Evolutionary conservation across 2,329 filamentous ascomycete species (phyloP).

Genomic region (Didymella segeticola): DNA sequence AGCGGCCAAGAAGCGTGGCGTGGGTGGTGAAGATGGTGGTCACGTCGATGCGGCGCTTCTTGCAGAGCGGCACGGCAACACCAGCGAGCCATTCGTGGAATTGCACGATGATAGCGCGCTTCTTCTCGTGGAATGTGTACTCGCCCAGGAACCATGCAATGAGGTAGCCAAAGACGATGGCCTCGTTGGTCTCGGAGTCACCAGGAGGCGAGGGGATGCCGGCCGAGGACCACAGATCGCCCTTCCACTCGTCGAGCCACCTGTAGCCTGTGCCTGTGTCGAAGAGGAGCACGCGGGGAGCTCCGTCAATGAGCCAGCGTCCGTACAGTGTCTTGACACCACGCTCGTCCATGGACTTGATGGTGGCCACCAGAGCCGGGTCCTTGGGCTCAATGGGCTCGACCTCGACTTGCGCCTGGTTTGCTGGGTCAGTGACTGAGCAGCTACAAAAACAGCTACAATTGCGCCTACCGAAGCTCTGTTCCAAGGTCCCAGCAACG

Average conservation of each 20-base stretch:
- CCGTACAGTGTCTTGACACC: slow-evolving; percentile 92
- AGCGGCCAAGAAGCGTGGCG: slow-evolving; percentile 91
- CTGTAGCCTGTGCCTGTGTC: slow-evolving; percentile 93
- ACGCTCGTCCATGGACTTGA: slow-evolving; percentile 90
- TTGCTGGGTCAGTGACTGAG: slow-evolving; percentile 29
- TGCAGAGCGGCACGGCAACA: slow-evolving; percentile 88
- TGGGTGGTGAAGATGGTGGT: slow-evolving; percentile 99
- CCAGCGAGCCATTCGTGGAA: slow-evolving; percentile 99
- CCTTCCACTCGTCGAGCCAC: slow-evolving; percentile 95
- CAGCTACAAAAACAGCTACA: slow-evolving; percentile 1
- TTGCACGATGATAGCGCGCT: slow-evolving; percentile 91
- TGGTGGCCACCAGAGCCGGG: slow-evolving; percentile 79
- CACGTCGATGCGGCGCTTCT: slow-evolving; percentile 92
- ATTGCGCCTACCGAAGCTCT: slow-evolving; percentile 74
- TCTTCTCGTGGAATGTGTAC: slow-evolving; percentile 94
- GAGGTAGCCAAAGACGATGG: slow-evolving; percentile 95
- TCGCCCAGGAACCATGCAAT: slow-evolving; percentile 98
- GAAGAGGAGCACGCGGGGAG: slow-evolving; percentile 90
- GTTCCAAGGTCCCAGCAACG: slow-evolving; percentile 92
- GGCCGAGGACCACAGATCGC: slow-evolving; percentile 89
- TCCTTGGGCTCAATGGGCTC: slow-evolving; percentile 88
- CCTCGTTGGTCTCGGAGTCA: slow-evolving; percentile 95
- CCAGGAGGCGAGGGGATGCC: slow-evolving; percentile 91
- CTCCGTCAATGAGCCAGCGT: slow-evolving; percentile 96
- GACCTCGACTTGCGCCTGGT: slow-evolving; percentile 92